These are phyloP conservation scores for Aspergillus carbonarius DNA, from an alignment of 2,329 filamentous ascomycete genomes.

Conservation along the genomic window DNA sequence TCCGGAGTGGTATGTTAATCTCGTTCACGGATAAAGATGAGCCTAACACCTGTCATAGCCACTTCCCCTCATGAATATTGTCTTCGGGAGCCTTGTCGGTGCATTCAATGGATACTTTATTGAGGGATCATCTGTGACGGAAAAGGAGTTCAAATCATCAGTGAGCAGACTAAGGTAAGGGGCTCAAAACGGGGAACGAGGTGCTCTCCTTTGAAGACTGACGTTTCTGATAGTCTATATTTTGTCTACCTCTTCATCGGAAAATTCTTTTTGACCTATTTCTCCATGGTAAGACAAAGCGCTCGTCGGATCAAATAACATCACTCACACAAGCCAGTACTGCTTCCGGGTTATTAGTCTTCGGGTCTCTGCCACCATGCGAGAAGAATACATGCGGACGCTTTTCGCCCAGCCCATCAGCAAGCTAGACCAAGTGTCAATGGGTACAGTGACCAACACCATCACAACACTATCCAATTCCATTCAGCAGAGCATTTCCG, in stretches of 20 bases:
- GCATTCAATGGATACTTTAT: slow-evolving; percentile 58
- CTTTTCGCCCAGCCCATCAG: slow-evolving; percentile 53
- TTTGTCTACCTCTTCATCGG: slow-evolving; percentile 60
- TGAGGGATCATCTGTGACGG: slow-evolving; percentile 39
- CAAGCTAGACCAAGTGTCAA: slow-evolving; percentile 50
- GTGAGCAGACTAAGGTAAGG: slow-evolving; percentile 43
- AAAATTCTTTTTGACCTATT: slow-evolving; percentile 55
- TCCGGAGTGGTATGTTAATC: slow-evolving; percentile 28
- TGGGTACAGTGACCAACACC: slow-evolving; percentile 52
- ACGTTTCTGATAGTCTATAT: slow-evolving; percentile 43
- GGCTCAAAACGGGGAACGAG: too few species aligned
- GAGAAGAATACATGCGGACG: slow-evolving; percentile 51
- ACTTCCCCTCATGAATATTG: slow-evolving; percentile 57
- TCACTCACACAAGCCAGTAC: slow-evolving; percentile 23
- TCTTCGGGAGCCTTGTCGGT: slow-evolving; percentile 57
- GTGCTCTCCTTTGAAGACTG: background rate
- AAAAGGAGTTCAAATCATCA: slow-evolving; percentile 50
- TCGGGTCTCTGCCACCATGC: slow-evolving; percentile 51
- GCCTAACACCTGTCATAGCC: slow-evolving; percentile 4
- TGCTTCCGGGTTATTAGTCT: slow-evolving; percentile 53
- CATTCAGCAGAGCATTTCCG: slow-evolving; percentile 56
- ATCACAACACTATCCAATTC: slow-evolving; percentile 56
- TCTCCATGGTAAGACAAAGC: slow-evolving; percentile 48
- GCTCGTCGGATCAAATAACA: background rate
- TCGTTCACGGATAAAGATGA: background rate